phyloP scores from a whole-genome alignment of 2,329 filamentous ascomycete species.

The Monilinia fructigena region DNA sequence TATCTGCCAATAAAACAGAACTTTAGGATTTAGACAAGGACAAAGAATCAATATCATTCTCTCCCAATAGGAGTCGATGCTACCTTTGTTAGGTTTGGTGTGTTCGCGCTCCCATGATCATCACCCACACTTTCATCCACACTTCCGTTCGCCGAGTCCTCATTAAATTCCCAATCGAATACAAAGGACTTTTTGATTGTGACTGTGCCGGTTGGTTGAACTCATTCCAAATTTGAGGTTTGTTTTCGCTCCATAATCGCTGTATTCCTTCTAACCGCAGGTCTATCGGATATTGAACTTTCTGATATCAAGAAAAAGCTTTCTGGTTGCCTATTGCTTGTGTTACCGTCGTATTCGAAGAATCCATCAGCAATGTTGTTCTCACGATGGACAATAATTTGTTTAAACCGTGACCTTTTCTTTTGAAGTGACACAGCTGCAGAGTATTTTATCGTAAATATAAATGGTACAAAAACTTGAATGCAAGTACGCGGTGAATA shows the following conservation, averaged over 20 bases:
- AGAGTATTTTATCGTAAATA: background rate
- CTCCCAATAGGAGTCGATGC: background rate
- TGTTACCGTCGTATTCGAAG: slow-evolving; percentile 20
- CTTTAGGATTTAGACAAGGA: background rate
- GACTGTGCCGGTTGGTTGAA: slow-evolving; percentile 3
- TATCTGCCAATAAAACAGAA: background rate
- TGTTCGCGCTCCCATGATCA: background rate
- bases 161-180: background rate
- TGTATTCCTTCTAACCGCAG: slow-evolving; percentile 9
- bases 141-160: slow-evolving; percentile 6
- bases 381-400: background rate
- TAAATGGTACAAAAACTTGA: background rate
- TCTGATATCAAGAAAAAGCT: slow-evolving; percentile 19
- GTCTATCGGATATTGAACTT: slow-evolving; percentile 9
- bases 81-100: slow-evolving; percentile 13
- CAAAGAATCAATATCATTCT: slow-evolving; percentile 3
- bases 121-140: slow-evolving; percentile 1
- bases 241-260: background rate
- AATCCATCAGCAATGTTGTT: slow-evolving; percentile 6
- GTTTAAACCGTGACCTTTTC: background rate
- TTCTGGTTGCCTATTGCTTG: slow-evolving; percentile 16
- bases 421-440: slow-evolving; percentile 1
- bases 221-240: slow-evolving; percentile 2
- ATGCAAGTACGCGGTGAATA: background rate
- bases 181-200: slow-evolving; percentile 1